phyloP scores from a whole-genome alignment of 305 asterid species.

The Salvia sclarea region DNA sequence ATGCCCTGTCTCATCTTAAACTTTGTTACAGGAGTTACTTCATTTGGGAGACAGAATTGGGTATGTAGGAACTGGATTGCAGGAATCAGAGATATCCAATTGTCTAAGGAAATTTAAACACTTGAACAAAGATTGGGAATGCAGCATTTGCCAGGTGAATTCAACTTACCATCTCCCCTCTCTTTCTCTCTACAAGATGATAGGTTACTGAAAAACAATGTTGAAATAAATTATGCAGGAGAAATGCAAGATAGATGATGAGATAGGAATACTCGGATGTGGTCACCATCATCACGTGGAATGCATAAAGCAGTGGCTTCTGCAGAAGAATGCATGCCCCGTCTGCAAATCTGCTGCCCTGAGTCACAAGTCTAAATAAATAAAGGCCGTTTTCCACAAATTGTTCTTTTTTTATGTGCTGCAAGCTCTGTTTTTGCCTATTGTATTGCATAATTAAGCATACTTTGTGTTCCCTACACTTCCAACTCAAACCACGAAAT shows the following conservation, averaged over 20 bases:
- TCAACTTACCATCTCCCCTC: not conserved
- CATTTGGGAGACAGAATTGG: conserved; percentile 61
- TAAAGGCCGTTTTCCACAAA: too few species aligned
- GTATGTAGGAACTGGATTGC: conserved; percentile 54
- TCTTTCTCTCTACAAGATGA: not conserved
- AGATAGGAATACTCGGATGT: conserved; percentile 49
- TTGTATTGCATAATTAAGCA: not conserved
- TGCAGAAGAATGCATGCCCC: conserved; percentile 59
- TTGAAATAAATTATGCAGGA: conserved; percentile 42
- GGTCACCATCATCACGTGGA: conserved; percentile 62
- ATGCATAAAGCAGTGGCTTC: conserved; percentile 74
- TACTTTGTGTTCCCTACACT: not conserved
- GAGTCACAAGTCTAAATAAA: conserved; percentile 24
- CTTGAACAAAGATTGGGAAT: conserved; percentile 45
- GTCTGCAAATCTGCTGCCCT: conserved; percentile 54
- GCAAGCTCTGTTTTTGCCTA: not conserved
- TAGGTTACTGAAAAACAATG: not conserved
- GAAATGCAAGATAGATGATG: conserved; percentile 40
- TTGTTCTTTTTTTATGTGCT: conserved; percentile 2
- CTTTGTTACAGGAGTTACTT: conserved; percentile 52
- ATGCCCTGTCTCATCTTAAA: too few species aligned
- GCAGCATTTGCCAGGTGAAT: conserved; percentile 70
- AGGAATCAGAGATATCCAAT: conserved; percentile 49
- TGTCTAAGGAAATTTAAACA: conserved; percentile 43
- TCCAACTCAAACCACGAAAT: too few species aligned